Conservation (phyloP, 352 stramenopile genomes). For the Pythium phragmitis region DNA sequence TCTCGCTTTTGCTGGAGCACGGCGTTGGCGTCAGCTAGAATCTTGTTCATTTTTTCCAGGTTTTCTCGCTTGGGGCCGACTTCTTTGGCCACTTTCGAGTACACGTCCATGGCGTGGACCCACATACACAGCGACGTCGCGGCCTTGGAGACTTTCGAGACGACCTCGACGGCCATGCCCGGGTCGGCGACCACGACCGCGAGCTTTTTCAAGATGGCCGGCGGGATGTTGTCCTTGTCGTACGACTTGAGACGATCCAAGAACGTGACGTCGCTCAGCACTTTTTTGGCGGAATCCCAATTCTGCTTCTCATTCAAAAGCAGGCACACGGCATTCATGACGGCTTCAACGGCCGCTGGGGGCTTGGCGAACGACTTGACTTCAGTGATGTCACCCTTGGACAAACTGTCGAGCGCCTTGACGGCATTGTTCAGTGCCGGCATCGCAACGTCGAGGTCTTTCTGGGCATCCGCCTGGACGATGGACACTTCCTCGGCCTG, state of each 20-base stretch:
- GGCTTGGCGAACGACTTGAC: slow-evolving; percentile 94
- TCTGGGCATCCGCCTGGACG: slow-evolving; percentile 92
- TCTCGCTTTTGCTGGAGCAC: slow-evolving; percentile 87
- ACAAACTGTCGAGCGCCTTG: slow-evolving; percentile 87
- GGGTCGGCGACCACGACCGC: slow-evolving; percentile 77
- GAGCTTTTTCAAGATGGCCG: slow-evolving; percentile 88
- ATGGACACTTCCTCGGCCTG: slow-evolving; percentile 89
- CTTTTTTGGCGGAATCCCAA: slow-evolving; percentile 92
- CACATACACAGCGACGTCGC: slow-evolving; percentile 93
- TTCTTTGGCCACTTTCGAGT: slow-evolving; percentile 93
- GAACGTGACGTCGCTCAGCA: slow-evolving; percentile 86
- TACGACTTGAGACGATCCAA: slow-evolving; percentile 90
- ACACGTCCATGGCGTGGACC: slow-evolving; percentile 95
- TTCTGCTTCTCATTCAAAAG: slow-evolving; percentile 92
- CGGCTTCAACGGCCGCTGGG: slow-evolving; percentile 88
- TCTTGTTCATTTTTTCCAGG: slow-evolving; percentile 90
- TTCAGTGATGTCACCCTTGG: slow-evolving; percentile 94
- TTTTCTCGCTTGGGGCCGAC: slow-evolving; percentile 92
- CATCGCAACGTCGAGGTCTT: slow-evolving; percentile 92
- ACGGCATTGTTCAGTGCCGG: slow-evolving; percentile 88
- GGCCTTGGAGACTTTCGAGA: slow-evolving; percentile 92
- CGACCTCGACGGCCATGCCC: slow-evolving; percentile 89
- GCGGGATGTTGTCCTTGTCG: slow-evolving; percentile 95
- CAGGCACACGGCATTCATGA: slow-evolving; percentile 95
- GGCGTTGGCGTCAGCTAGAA: slow-evolving; percentile 86